Evolutionary conservation across 2,329 filamentous ascomycete species (phyloP).

Genomic region (Zymoseptoria ardabiliae): DNA sequence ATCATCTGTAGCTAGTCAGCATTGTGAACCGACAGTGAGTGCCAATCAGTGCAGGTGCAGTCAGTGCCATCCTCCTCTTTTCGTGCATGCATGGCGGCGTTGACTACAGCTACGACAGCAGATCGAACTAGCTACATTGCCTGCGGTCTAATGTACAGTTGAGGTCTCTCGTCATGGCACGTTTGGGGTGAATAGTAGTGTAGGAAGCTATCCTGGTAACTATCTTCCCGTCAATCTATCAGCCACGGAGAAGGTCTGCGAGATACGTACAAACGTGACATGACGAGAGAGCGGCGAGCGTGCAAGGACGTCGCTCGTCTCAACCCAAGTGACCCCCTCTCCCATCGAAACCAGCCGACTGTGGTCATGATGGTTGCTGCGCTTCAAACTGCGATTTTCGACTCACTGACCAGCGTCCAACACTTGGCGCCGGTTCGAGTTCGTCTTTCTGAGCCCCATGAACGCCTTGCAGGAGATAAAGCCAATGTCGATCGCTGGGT

Average conservation of each 20-base stretch:
- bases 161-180: slow-evolving; percentile 21
- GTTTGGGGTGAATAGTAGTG: slow-evolving; percentile 10
- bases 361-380: slow-evolving; percentile 12
- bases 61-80: slow-evolving; percentile 15
- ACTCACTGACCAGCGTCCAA: slow-evolving; percentile 21
- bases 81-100: slow-evolving; percentile 16
- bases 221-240: slow-evolving; percentile 31
- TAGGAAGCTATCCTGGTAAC: slow-evolving; percentile 20
- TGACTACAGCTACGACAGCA: slow-evolving; percentile 4
- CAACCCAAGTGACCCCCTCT: slow-evolving; percentile 3
- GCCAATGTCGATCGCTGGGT: slow-evolving; percentile 15
- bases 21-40: not conserved
- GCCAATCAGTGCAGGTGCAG: not conserved
- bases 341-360: slow-evolving; percentile 10
- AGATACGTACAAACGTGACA: slow-evolving; percentile 29
- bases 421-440: slow-evolving; percentile 22
- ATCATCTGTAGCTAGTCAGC: slow-evolving; percentile 22
- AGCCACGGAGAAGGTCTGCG: slow-evolving; percentile 24
- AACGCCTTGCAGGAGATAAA: slow-evolving; percentile 23
- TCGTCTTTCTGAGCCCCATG: slow-evolving; percentile 16
- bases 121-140: slow-evolving; percentile 8
- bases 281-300: slow-evolving; percentile 19
- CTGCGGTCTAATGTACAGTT: slow-evolving; percentile 14
- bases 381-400: slow-evolving; percentile 16
- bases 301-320: slow-evolving; percentile 8